A percentile compares a stretch with the other conserved stretches of the same genome.
phyloP scores from a whole-genome alignment of 768 basidiomycete genomes.

The Auriscalpium microsporum region DNA sequence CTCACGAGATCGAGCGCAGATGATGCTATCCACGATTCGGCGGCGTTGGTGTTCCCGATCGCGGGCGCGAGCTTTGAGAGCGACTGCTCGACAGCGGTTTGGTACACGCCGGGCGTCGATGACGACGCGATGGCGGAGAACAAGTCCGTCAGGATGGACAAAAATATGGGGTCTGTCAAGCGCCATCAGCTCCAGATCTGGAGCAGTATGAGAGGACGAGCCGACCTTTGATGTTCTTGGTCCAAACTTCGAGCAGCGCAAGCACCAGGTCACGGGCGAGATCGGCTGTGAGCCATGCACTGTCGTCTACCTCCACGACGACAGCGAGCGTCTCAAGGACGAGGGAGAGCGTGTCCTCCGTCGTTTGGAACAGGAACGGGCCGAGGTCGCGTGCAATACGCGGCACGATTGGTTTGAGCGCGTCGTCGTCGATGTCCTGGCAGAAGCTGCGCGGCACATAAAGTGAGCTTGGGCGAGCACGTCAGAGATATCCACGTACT shows the following conservation, averaged over 20 bases:
- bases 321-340: constrained; percentile 81
- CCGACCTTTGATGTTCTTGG: constrained; percentile 76
- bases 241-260: constrained; percentile 75
- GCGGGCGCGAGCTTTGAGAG: constrained; percentile 65
- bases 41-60: constrained; percentile 45
- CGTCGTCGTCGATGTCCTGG: constrained; percentile 51
- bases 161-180: constrained; percentile 73
- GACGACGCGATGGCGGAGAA: constrained; percentile 62
- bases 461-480: background rate
- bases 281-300: constrained; percentile 62
- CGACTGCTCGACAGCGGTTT: constrained; percentile 61
- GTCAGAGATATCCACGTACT: constrained; percentile 43
- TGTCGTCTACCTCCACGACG: constrained; percentile 64
- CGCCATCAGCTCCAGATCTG: background rate
- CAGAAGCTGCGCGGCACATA: constrained; percentile 49
- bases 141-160: constrained; percentile 79
- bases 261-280: constrained; percentile 58
- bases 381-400: constrained; percentile 75
- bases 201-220: background rate
- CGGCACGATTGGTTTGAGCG: constrained; percentile 54
- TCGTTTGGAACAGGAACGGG: constrained; percentile 70
- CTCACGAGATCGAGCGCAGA: constrained; percentile 79
- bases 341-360: constrained; percentile 83
- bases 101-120: constrained; percentile 51
- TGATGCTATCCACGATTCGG: constrained; percentile 67